phyloP scores from a whole-genome alignment of 306 rosid species.

The Trifolium fragiferum region DNA sequence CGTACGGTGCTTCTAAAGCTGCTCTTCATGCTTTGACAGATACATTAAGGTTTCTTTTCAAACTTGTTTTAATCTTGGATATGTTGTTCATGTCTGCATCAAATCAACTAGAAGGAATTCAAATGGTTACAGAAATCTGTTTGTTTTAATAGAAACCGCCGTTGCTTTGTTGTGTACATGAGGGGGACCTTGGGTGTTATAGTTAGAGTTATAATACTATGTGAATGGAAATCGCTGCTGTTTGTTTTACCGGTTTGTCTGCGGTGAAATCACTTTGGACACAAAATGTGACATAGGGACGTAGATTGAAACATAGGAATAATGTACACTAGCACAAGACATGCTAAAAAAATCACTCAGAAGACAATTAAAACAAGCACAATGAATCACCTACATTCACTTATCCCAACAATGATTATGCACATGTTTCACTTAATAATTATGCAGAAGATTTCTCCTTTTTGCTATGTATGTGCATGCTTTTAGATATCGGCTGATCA shows the following conservation, averaged over 20 bases:
- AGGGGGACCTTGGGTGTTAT: neutral
- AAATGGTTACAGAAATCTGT: slow-evolving; percentile 4
- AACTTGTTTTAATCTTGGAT: slow-evolving; percentile 1
- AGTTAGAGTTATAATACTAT: neutral
- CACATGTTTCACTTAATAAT: no score
- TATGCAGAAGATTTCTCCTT: no score
- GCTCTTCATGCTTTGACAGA: slow-evolving; percentile 81
- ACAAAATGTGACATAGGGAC: no score
- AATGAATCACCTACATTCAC: no score
- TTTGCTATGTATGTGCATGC: neutral
- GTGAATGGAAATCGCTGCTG: neutral
- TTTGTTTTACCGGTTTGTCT: no score
- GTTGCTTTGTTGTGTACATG: neutral
- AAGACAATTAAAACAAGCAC: no score
- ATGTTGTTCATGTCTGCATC: slow-evolving; percentile 18
- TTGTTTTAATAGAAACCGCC: neutral
- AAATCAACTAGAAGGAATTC: slow-evolving; percentile 1
- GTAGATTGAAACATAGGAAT: no score
- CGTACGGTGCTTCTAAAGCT: slow-evolving; percentile 79
- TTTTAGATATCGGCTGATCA: neutral
- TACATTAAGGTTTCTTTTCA: slow-evolving; percentile 62
- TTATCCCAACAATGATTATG: no score
- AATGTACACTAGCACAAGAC: no score
- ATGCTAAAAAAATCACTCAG: no score
- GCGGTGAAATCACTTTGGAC: no score